phyloP scores from a whole-genome alignment of 164 flowering plant species.

The Nymphaea thermarum region DNA sequence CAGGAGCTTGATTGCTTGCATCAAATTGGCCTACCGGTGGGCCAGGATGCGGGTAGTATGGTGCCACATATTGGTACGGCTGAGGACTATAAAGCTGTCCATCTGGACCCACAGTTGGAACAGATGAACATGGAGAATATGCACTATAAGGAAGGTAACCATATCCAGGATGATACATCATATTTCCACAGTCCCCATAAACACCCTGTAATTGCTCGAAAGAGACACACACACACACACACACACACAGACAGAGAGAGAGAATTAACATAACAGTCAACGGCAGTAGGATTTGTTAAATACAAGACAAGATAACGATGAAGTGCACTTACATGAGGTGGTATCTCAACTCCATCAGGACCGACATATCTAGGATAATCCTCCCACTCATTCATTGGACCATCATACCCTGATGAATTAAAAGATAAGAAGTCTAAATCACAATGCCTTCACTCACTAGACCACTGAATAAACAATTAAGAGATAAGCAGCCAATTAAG shows the following conservation, averaged over 20 bases:
- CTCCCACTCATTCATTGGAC: constrained; percentile 46
- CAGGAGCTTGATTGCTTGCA: constrained; percentile 17
- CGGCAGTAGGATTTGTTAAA: background rate
- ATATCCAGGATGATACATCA: constrained; percentile 57
- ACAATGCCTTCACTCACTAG: too few relatives aligned
- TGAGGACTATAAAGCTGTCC: constrained; percentile 73
- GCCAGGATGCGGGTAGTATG: constrained; percentile 43
- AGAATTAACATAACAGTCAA: background rate
- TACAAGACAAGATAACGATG: background rate
- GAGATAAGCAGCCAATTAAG: too few relatives aligned
- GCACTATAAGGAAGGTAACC: constrained; percentile 67
- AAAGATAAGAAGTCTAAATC: background rate
- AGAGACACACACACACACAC: background rate
- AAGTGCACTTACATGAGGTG: constrained; percentile 30
- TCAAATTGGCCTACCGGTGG: constrained; percentile 29
- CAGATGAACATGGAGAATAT: constrained; percentile 60
- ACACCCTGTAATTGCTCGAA: constrained; percentile 28
- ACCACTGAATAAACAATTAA: background rate
- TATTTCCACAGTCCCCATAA: constrained; percentile 57
- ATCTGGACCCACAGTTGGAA: constrained; percentile 69
- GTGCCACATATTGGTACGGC: constrained; percentile 61
- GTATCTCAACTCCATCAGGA: constrained; percentile 57
- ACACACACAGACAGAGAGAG: background rate
- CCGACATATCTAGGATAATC: constrained; percentile 37
- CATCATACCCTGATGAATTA: constrained; percentile 42